These are phyloP conservation scores for Fraxinus floribunda DNA, from an alignment of 305 asterid genomes.

Conservation along the genomic window DNA sequence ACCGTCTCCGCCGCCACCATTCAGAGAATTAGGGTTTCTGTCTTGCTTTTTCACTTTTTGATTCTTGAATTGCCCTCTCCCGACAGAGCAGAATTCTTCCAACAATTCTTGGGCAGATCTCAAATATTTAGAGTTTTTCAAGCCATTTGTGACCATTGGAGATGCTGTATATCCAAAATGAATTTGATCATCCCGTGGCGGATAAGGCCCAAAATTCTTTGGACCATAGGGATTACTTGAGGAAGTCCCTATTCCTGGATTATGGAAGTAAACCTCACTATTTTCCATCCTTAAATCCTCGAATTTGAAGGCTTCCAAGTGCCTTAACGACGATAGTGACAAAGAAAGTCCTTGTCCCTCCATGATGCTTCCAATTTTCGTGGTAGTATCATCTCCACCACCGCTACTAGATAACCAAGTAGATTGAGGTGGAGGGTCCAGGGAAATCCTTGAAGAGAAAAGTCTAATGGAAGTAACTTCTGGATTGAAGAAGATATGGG, in stretches of 20 bases:
- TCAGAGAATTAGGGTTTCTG: conserved; percentile 57
- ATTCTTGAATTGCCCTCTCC: conserved; percentile 43
- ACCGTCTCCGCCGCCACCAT: conserved; percentile 10
- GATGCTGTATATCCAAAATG: conserved; percentile 47
- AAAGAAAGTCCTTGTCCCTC: conserved; percentile 69
- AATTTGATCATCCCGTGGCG: conserved; percentile 27
- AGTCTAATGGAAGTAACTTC: conserved; percentile 22
- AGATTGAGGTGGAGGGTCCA: conserved; percentile 30
- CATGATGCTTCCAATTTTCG: conserved; percentile 29
- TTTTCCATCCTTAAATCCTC: conserved; percentile 38
- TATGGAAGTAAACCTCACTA: conserved; percentile 33
- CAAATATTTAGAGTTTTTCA: conserved; percentile 49
- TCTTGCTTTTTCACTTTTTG: conserved; percentile 28
- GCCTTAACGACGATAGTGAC: conserved; percentile 48
- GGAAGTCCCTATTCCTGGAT: conserved; percentile 28
- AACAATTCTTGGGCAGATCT: conserved; percentile 58
- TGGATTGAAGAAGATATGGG: conserved; percentile 27
- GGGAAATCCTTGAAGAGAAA: conserved; percentile 45
- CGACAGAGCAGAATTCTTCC: conserved; percentile 66
- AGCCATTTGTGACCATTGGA: conserved; percentile 25
- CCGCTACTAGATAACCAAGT: conserved; percentile 38
- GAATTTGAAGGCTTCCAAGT: conserved; percentile 39
- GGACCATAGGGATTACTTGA: conserved; percentile 12
- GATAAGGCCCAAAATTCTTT: conserved; percentile 29
- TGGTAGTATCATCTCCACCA: conserved; percentile 16